Percentiles rank a stretch among this genome's conserved stretches.
Conservation (phyloP, 2,329 filamentous ascomycete genomes). For the Aspergillus niger region DNA sequence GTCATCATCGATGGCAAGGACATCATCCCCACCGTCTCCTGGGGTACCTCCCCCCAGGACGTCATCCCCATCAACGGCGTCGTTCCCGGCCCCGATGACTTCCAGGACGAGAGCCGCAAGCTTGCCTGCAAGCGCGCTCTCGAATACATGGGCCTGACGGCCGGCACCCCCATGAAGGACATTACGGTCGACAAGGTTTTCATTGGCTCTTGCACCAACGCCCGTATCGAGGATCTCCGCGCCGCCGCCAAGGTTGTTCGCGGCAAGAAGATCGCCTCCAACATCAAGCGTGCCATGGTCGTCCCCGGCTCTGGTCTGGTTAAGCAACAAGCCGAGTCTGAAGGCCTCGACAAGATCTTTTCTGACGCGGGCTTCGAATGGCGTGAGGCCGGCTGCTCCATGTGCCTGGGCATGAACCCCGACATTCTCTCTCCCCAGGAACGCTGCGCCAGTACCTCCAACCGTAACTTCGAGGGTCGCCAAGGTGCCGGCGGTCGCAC, state of each 20-base stretch:
- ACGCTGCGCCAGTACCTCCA: conserved; percentile 91
- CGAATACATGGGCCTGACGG: conserved; percentile 91
- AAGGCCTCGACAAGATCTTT: conserved; percentile 94
- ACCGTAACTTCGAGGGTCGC: conserved; percentile 95
- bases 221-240: conserved; percentile 91
- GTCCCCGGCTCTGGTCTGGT: conserved; percentile 94
- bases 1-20: conserved; percentile 90
- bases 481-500: conserved; percentile 91
- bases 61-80: conserved; percentile 89
- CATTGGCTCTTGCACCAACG: conserved; percentile 97
- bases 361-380: conserved; percentile 91
- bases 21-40: conserved; percentile 89
- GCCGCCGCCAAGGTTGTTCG: conserved; percentile 83
- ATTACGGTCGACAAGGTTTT: conserved; percentile 93
- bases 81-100: conserved; percentile 90
- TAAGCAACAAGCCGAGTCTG: conserved; percentile 85
- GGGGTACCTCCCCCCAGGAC: conserved; percentile 96
- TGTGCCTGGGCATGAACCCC: conserved; percentile 99
- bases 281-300: conserved; percentile 92
- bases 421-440: conserved; percentile 92
- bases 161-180: conserved; percentile 90
- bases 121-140: conserved; percentile 76
- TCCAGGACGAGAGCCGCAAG: conserved; percentile 78
- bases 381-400: conserved; percentile 97
- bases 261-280: conserved; percentile 81